Conservation (phyloP, 1,284 basidiomycete species). For the Pseudozyma hubeiensis region DNA sequence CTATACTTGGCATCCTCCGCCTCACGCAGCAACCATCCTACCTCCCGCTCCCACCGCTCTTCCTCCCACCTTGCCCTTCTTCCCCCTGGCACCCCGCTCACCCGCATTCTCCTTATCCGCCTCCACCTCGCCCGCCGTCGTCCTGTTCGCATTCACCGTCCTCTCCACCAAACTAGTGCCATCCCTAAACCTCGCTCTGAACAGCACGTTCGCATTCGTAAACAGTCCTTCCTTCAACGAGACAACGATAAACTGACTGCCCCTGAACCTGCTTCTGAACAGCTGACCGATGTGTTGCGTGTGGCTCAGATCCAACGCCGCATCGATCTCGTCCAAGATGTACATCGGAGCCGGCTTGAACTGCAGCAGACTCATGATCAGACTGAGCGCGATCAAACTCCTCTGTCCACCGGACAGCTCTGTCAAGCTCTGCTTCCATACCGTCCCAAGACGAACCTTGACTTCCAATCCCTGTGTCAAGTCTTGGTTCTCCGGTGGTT, state of each 20-base stretch:
- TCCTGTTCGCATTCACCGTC: slow-evolving; percentile 49
- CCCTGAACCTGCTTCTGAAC: slow-evolving; percentile 96
- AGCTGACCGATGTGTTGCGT: slow-evolving; percentile 95
- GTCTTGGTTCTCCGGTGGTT: slow-evolving; percentile 92
- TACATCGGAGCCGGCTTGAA: slow-evolving; percentile 99
- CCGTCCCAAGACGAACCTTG: slow-evolving; percentile 90
- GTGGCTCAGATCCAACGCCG: slow-evolving; percentile 92
- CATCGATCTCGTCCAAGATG: slow-evolving; percentile 98
- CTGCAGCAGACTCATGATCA: slow-evolving; percentile 97
- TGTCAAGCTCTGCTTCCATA: slow-evolving; percentile 97
- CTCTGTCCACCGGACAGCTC: slow-evolving; percentile 97
- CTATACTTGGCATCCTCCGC: too few species aligned
- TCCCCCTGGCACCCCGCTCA: slow-evolving; percentile 8
- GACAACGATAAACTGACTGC: slow-evolving; percentile 97
- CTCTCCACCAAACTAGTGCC: slow-evolving; percentile 88
- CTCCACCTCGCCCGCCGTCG: slow-evolving; percentile 20
- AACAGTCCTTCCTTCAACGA: slow-evolving; percentile 93
- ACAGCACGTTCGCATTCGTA: slow-evolving; percentile 96
- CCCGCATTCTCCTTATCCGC: slow-evolving; percentile 39
- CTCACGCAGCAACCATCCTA: slow-evolving; percentile 23
- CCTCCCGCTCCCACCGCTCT: slow-evolving; percentile 4
- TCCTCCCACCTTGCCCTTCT: slow-evolving; percentile 13
- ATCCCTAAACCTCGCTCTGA: slow-evolving; percentile 89
- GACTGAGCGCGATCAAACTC: slow-evolving; percentile 92
- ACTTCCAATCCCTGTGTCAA: slow-evolving; percentile 95